Evolutionary conservation across 768 basidiomycete genomes (phyloP), one percentile per base, ranked within the genome.

Genomic region (Auricularia cornea): DNA sequence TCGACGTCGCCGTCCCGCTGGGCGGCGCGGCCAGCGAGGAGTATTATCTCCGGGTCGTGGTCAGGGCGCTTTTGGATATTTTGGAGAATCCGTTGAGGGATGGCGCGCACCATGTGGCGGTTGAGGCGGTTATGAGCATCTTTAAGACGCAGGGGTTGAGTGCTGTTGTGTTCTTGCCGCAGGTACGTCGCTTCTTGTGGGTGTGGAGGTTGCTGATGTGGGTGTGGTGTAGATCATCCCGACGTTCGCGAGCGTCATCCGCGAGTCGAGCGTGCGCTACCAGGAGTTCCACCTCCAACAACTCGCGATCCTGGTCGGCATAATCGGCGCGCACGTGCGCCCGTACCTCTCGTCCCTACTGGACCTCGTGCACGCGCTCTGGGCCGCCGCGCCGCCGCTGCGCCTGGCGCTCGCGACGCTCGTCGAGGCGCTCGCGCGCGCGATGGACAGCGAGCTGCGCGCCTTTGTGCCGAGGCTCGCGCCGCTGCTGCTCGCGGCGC

Each of bases 121-220:
- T 98, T 63, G 94, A 98, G 72, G 95, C 95, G 2, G 90, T 99
- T 68, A 98, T 98, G 93, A 89, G 94, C 56, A 98, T 99, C 65
- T 99, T 98, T 83, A 94, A 95, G 75, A 97, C 94, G 0, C 95
- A 98, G 71, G 94, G 96, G 16, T 77, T 99, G 71, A 94, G 95
- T 80, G 97, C 94, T 73, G 94, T 96, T n/a, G 85, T 91, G 2
- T 98, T 98, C 76, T 76, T 99, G 29, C 92, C 96, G 52, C 94
- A 97, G 80, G 93, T 94, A 71, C 60, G 74, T 60, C n/a, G 6
- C 48, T 28, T n/a, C n/a, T n/a, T n/a, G n/a, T n/a, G n/a, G n/a
- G n/a, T n/a, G n/a, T n/a, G n/a, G n/a, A n/a, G n/a, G n/a, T n/a
- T n/a, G n/a, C n/a, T n/a, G n/a, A n/a, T n/a, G n/a, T n/a, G n/a